phyloP scores from a whole-genome alignment of 345 rosid species.

The Microcos paniculata region DNA sequence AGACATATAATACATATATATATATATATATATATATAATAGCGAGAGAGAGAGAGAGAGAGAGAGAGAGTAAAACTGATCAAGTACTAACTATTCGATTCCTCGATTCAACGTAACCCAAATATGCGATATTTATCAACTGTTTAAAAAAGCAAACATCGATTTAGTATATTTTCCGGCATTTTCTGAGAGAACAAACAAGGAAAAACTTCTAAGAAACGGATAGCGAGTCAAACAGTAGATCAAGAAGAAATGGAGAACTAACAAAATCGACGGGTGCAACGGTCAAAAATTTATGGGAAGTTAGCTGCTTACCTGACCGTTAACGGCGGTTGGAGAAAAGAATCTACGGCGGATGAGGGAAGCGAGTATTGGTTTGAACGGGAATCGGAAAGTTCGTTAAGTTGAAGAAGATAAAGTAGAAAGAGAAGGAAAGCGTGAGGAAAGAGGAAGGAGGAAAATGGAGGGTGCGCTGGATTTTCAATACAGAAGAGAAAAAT shows the following conservation, averaged over 20 bases:
- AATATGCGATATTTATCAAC: neutral
- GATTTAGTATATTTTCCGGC: neutral
- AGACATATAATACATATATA: no score
- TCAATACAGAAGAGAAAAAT: neutral
- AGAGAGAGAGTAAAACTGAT: no score
- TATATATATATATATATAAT: no score
- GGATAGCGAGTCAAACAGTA: neutral
- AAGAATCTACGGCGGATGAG: neutral
- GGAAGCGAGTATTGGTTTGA: neutral
- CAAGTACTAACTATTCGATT: neutral
- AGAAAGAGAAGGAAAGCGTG: neutral
- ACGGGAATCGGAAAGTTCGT: constrained; percentile 1
- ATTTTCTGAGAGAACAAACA: constrained; percentile 24
- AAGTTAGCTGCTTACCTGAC: neutral
- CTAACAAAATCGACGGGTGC: constrained; percentile 9
- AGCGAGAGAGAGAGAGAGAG: no score
- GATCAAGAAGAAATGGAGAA: neutral
- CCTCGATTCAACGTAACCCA: neutral
- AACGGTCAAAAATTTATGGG: neutral
- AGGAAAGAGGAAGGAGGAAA: constrained; percentile 2
- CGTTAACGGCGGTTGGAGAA: neutral
- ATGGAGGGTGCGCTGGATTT: constrained; percentile 10
- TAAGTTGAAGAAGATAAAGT: neutral
- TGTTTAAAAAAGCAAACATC: neutral
- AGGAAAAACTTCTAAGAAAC: neutral